Conservation (phyloP, 139 green algal genomes). For the Tetradesmus obliquus region DNA sequence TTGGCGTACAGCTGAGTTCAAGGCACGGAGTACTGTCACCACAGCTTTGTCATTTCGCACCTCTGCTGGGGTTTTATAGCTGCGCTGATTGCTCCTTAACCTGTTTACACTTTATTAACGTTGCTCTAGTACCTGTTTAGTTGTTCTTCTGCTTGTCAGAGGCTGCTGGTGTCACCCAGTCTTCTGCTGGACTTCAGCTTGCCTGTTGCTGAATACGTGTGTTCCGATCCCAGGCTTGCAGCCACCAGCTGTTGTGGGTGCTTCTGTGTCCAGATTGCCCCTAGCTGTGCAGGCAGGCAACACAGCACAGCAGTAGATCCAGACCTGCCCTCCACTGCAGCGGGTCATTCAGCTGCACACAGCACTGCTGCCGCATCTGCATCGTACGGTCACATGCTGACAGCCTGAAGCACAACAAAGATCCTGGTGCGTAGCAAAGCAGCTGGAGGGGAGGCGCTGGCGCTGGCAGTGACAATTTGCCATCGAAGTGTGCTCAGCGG, state of each 20-base stretch:
- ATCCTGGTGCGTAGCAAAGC: not conserved
- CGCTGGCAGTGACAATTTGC: not conserved
- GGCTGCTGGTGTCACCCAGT: not conserved
- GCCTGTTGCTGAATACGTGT: not conserved
- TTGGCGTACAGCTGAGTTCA: not conserved
- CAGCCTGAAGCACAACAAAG: not conserved
- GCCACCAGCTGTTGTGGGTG: no score
- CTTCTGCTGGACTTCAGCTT: not conserved
- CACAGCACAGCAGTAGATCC: not conserved
- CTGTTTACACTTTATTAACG: not conserved
- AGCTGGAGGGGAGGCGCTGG: not conserved
- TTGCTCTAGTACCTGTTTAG: not conserved
- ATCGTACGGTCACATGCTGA: not conserved
- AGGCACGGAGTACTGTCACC: not conserved
- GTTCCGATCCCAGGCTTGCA: not conserved
- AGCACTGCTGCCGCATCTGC: not conserved
- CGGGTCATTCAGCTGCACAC: not conserved
- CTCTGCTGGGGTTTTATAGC: not conserved
- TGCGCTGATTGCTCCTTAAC: not conserved
- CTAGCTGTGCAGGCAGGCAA: not conserved
- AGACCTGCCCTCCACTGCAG: not conserved
- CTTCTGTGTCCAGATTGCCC: not conserved
- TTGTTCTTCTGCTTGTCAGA: not conserved
- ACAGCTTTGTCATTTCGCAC: not conserved
- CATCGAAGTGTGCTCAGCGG: not conserved